Evolutionary conservation across 2,329 filamentous ascomycete species (phyloP).

Genomic region (Clarireedia paspali): DNA sequence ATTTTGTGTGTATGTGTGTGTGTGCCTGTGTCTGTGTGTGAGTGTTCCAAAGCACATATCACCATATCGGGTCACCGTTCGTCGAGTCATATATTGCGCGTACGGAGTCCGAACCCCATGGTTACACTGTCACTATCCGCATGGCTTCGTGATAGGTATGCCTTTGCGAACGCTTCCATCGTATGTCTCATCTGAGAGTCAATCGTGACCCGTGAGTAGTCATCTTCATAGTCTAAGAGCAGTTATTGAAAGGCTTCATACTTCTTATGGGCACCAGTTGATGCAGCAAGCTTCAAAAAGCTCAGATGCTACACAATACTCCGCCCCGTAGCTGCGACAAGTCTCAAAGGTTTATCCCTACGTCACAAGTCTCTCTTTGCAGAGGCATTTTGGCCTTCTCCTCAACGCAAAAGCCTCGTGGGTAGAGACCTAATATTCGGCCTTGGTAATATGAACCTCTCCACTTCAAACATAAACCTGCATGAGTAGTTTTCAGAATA

Average conservation of each 20-base stretch:
- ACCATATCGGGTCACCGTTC: constrained; percentile 2
- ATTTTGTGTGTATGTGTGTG: no score
- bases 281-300: not conserved
- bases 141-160: not conserved
- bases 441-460: not conserved
- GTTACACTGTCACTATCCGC: not conserved
- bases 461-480: not conserved
- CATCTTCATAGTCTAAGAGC: not conserved
- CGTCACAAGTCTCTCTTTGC: not conserved
- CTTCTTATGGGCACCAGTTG: not conserved
- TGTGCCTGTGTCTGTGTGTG: no score
- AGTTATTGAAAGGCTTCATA: not conserved
- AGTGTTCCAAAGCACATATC: not conserved
- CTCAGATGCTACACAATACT: not conserved
- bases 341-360: not conserved
- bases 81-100: not conserved
- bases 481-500: not conserved
- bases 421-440: not conserved
- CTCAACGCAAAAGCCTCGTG: not conserved
- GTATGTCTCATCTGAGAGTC: not conserved
- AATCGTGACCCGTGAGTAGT: not conserved
- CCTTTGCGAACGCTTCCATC: not conserved
- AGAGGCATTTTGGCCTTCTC: not conserved
- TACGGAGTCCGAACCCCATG: not conserved
- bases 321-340: not conserved